A percentile compares a stretch with the other conserved stretches of the same genome.
These are phyloP conservation scores for Chlorociboria aeruginascens DNA, from an alignment of 495 filamentous ascomycete species.

Conservation along the genomic window DNA sequence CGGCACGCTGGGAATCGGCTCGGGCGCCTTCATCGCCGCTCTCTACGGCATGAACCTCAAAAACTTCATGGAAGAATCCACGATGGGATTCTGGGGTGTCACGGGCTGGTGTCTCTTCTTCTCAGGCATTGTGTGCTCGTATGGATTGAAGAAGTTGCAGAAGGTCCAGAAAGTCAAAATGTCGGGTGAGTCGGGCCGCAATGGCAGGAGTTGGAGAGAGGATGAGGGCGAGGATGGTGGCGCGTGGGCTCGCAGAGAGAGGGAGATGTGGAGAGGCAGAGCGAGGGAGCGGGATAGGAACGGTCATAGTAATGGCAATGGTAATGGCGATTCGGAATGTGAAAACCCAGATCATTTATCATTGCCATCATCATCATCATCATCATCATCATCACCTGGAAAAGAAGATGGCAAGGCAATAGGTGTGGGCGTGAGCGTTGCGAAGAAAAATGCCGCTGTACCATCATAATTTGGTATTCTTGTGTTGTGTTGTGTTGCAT, in stretches of 20 bases:
- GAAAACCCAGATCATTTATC: too few relatives aligned
- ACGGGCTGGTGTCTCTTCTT: conserved; percentile 58
- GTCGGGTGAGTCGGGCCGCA: conserved; percentile 31
- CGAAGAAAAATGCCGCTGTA: too few relatives aligned
- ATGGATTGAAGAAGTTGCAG: conserved; percentile 69
- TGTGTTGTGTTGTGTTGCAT: too few relatives aligned
- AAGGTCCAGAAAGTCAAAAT: conserved; percentile 87
- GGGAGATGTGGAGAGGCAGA: not conserved
- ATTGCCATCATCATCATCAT: too few relatives aligned
- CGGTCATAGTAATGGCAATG: too few relatives aligned
- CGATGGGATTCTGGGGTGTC: conserved; percentile 72
- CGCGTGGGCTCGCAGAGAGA: not conserved
- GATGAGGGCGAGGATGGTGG: not conserved
- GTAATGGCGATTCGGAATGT: too few relatives aligned
- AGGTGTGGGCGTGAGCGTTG: too few relatives aligned
- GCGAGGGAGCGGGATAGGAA: too few relatives aligned
- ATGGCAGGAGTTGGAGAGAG: conserved; percentile 16
- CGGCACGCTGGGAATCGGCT: conserved; percentile 79
- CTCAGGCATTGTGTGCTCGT: conserved; percentile 62
- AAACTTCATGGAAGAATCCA: conserved; percentile 96
- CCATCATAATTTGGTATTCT: too few relatives aligned
- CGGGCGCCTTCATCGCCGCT: conserved; percentile 89
- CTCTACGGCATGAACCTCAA: conserved; percentile 99
- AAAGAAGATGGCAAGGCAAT: too few relatives aligned
- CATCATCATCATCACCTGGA: too few relatives aligned